Evolutionary conservation across 139 green algal species (phyloP).

Genomic region (Penium margaritaceum): DNA sequence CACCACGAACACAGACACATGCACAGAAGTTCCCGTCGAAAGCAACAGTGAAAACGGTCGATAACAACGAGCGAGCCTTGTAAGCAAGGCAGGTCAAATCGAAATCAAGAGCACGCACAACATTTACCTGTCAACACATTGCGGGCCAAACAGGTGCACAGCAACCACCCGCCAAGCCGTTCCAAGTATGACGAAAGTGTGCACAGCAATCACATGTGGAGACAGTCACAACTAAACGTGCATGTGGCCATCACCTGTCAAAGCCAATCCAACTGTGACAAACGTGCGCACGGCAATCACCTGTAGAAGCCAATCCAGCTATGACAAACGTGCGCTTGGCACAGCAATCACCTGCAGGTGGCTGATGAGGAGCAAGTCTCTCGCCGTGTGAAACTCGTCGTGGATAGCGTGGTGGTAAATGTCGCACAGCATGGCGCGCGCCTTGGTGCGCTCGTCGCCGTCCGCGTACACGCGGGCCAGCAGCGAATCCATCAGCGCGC

Average conservation of each 20-base stretch:
- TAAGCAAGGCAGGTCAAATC: too few species aligned
- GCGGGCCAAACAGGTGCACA: too few species aligned
- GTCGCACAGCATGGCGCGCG: constrained; percentile 85
- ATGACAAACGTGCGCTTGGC: neutral
- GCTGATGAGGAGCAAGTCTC: constrained; percentile 91
- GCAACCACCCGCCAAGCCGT: too few species aligned
- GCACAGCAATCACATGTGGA: neutral
- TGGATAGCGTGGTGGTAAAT: constrained; percentile 85
- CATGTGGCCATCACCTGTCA: neutral
- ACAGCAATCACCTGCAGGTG: constrained; percentile 63
- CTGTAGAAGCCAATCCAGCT: neutral
- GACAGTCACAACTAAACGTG: neutral
- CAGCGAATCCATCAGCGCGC: constrained; percentile 51
- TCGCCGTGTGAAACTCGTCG: constrained; percentile 81
- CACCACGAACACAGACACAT: too few species aligned
- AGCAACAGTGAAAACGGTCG: too few species aligned
- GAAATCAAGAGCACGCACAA: too few species aligned
- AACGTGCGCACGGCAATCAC: neutral
- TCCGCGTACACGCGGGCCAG: constrained; percentile 69
- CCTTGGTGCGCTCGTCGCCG: constrained; percentile 94
- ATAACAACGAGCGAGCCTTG: too few species aligned
- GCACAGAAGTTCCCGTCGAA: too few species aligned
- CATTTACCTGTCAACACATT: too few species aligned
- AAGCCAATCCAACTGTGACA: neutral
- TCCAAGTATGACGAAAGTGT: too few species aligned